A percentile compares a stretch with the other conserved stretches of the same genome.
Conservation (phyloP, 116 monocot species). For the Phalaenopsis hybrid region DNA sequence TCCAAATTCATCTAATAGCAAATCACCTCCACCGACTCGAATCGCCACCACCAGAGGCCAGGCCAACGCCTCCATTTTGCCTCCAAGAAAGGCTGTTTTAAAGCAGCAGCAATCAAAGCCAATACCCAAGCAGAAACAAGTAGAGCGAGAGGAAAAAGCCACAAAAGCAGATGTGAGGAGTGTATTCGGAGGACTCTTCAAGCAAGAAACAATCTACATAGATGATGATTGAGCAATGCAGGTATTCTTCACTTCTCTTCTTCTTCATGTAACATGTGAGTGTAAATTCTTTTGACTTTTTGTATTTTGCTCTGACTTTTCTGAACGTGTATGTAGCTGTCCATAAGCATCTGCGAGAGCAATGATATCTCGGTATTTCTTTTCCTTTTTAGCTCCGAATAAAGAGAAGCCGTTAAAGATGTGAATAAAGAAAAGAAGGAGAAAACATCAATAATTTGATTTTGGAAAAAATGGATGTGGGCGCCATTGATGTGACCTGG, state of each 20-base stretch:
- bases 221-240: constrained; percentile 52
- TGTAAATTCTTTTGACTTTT: not conserved
- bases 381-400: too few species aligned
- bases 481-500: too few species aligned
- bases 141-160: constrained; percentile 13
- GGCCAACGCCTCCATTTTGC: constrained; percentile 53
- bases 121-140: constrained; percentile 13
- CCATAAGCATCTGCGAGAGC: too few species aligned
- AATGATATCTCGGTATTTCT: too few species aligned
- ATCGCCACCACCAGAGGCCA: constrained; percentile 58
- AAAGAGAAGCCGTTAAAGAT: too few species aligned
- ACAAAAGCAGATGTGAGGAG: constrained; percentile 13
- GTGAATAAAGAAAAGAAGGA: too few species aligned
- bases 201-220: constrained; percentile 80
- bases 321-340: too few species aligned
- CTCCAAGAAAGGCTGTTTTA: constrained; percentile 44
- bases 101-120: constrained; percentile 29
- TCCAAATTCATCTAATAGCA: constrained; percentile 14
- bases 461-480: too few species aligned
- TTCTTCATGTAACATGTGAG: not conserved
- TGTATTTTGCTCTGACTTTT: not conserved
- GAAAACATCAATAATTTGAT: too few species aligned
- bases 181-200: constrained; percentile 78
- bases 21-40: constrained; percentile 19
- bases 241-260: not conserved